Base-by-base conservation (phyloP, 768 basidiomycete species). In the Suillus sp. region DNA sequence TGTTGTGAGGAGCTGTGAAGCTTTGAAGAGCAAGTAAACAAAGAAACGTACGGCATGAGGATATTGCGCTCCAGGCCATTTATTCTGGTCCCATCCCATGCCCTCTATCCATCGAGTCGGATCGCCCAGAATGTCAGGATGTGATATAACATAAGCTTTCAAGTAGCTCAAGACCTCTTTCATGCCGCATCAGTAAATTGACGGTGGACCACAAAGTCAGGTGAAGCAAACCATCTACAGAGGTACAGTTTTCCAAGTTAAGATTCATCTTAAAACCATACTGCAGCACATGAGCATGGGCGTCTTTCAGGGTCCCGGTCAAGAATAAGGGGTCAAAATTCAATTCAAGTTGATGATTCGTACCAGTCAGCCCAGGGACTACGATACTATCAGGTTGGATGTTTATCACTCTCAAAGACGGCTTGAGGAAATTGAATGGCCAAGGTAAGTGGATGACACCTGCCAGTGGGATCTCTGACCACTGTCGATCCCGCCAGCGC, bases 1-100 rank as follows among this genome's bases (percentile, higher is more conserved):
- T 60, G n/a, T 32, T 37, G 58, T 56, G 5, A 32, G 37, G 3
- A 55, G 30, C 25, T 40, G 8, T 16, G 63, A 11, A 55, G 30
- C 25, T 40, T 7, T 16, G 63, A 11, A 62, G 35, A 5, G 56
- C 27, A 8, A 13, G 22, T 1, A 51, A 60, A 62, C 7, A 11
- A 0, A 7, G 18, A 27, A 27, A 34, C 82, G 32, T 68, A 92
- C 93, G 1, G 91, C 88, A 37, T 83, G 86, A 2, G 94, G 94
- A 66, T 93, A 95, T 27, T 79, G 71, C 10, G 78, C 73, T 13
- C 78, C 80, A 8, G 81, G 66, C 91, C 91, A 93, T 62, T 83
- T 81, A 1, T 91, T 96, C 75, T 99, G 95, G 70, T 99, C 93
- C 95, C 96, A 99, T 5, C 96, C 96, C 79, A 90, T 84, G 13